Evolutionary conservation across 2,329 filamentous ascomycete genomes (phyloP), one percentile per base, ranked within the genome.

Genomic region (Macrophomina phaseolina): DNA sequence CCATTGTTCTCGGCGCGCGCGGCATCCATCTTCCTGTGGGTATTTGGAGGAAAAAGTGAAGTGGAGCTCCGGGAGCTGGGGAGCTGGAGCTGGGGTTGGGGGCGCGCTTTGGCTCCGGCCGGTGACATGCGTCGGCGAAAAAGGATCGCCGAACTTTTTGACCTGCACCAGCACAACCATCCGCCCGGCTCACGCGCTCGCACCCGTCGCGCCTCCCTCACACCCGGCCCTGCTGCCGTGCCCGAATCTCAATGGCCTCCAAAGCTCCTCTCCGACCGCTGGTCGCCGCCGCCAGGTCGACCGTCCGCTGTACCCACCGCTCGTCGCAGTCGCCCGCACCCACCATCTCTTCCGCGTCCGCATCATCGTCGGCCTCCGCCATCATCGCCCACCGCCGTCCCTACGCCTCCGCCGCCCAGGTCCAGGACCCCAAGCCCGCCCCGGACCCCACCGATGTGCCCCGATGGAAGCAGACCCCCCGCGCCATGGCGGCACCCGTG

Each of bases 391-490:
- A 48, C 34, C 28, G 7, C 40, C 63, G 28, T 48, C 63, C 34
- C 16, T 65, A 56, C 53, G 38, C 32, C 51, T 38, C 52, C 52
- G 34, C 63, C 8, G 51, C 63, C 42, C 58, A 49, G 42, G 32
- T 65, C 63, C 63, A 65, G 70, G 69, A 73, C 18, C 49, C 60
- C 18, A 30, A 30, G 46, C 7, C 42, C 32, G 30, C 65, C 16
- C 51, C 48, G 68, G 76, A 79, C 36, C 72, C 73, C 34, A 73
- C 77, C 68, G 68, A 73, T 46, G 70, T 75, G 18, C 83, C 83
- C n/a, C 77, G 83, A 77, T 85, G 83, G 83, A 76, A 81, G 68
- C 78, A 81, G 68, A 85, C 83, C 48, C 83, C 83, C 4, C 74
- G 75, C 28, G 76, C 76, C 28, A 83, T 85, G 81, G 69, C 75